Conservation (phyloP, 75 land plant genomes). For the Ceratopteris richardii region DNA sequence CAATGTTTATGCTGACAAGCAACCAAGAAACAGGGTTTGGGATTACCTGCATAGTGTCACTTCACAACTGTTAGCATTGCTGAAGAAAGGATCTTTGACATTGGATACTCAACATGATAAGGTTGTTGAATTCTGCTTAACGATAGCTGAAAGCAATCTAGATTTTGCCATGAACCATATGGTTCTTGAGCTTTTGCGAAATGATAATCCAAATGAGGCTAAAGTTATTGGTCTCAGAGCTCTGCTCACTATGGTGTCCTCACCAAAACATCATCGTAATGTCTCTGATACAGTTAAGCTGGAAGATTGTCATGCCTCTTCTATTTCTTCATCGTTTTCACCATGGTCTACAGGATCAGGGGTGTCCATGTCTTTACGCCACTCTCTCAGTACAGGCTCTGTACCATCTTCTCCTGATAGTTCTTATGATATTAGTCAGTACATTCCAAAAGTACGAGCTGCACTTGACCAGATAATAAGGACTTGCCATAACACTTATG, state of each 20-base stretch:
- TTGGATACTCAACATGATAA: conserved; percentile 98
- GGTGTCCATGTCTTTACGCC: conserved; percentile 12
- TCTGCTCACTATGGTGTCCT: conserved; percentile 78
- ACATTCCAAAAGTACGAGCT: conserved; percentile 90
- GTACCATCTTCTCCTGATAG: conserved; percentile 10
- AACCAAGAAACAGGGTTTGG: conserved; percentile 74
- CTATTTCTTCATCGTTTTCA: conserved; percentile 31
- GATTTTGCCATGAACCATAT: conserved; percentile 97
- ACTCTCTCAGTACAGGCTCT: conserved; percentile 9
- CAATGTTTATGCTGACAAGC: conserved; percentile 71
- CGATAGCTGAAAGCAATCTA: conserved; percentile 90
- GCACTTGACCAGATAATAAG: conserved; percentile 86
- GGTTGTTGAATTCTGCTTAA: conserved; percentile 95
- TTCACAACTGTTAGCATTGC: conserved; percentile 67
- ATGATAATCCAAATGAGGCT: conserved; percentile 84
- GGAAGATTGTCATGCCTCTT: conserved; percentile 22
- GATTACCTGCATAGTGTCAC: conserved; percentile 93
- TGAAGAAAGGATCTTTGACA: conserved; percentile 87
- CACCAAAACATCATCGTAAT: conserved; percentile 59
- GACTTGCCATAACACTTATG: conserved; percentile 71
- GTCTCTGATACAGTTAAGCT: conserved; percentile 69
- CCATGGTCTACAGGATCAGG: conserved; percentile 31
- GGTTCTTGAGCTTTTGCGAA: conserved; percentile 79
- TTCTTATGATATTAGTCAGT: conserved; percentile 69
- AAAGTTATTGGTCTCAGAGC: conserved; percentile 96